phyloP scores from a whole-genome alignment of 2,329 filamentous ascomycete species.

The Aureobasidium melanogenum region DNA sequence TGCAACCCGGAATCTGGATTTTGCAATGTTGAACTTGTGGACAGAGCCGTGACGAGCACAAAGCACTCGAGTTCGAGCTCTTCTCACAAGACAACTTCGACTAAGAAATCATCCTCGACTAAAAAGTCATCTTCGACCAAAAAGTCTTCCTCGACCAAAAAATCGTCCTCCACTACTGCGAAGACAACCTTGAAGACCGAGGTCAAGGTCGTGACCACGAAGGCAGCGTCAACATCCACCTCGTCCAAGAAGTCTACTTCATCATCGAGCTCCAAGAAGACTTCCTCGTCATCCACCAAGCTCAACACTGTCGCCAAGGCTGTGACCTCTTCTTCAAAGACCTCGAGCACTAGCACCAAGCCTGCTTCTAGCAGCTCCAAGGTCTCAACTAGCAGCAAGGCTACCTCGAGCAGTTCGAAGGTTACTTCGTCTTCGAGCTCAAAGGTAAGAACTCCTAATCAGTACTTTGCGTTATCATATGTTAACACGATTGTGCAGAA shows the following conservation, averaged over 20 bases:
- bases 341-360: neutral
- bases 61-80: neutral
- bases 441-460: neutral
- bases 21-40: conserved; percentile 2
- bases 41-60: neutral
- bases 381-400: neutral
- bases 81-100: neutral
- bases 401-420: neutral
- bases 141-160: neutral
- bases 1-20: conserved; percentile 9
- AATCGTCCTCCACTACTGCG: neutral
- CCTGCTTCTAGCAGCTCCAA: neutral
- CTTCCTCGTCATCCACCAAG: neutral
- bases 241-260: neutral
- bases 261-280: neutral
- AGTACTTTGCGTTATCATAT: neutral
- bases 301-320: neutral
- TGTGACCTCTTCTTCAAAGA: neutral
- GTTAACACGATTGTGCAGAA: neutral
- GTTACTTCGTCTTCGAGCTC: neutral
- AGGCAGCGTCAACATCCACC: neutral
- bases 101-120: neutral
- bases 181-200: neutral
- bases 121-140: neutral
- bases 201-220: neutral